A percentile compares a stretch with the other conserved stretches of the same genome.
Conservation (phyloP, 768 basidiomycete species). For the Russula sp. region DNA sequence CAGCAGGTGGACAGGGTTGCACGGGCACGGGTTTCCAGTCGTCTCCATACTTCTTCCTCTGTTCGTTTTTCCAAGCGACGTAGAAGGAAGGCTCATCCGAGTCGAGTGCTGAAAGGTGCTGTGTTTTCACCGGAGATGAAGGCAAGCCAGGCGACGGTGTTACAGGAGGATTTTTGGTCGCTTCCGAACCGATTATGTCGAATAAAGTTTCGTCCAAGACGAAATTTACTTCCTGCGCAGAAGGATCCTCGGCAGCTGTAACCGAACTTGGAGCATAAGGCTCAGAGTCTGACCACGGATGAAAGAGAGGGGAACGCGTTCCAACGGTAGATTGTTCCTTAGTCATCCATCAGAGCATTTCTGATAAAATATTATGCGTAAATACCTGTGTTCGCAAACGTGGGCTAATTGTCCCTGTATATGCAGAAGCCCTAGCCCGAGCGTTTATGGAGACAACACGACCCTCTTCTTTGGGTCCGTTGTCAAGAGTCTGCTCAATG, state of each 20-base stretch:
- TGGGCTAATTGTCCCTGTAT: neutral
- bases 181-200: conserved; percentile 31
- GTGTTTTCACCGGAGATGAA: conserved; percentile 1
- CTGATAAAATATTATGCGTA: neutral
- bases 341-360: neutral
- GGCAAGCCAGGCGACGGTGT: neutral
- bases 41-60: conserved; percentile 18
- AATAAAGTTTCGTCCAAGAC: conserved; percentile 38
- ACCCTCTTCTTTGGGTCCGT: conserved; percentile 3
- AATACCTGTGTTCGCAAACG: conserved; percentile 15
- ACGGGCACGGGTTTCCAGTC: conserved; percentile 17
- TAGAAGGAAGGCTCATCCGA: conserved; percentile 25
- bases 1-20: neutral
- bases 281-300: conserved; percentile 2
- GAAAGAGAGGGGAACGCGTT: conserved; percentile 2
- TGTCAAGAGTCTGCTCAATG: neutral
- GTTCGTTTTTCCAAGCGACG: conserved; percentile 15
- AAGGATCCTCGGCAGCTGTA: neutral
- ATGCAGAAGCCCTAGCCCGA: neutral
- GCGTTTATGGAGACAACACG: neutral
- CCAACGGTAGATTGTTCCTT: conserved; percentile 1
- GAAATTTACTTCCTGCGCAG: conserved; percentile 31
- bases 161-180: conserved; percentile 9
- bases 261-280: neutral
- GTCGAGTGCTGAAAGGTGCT: conserved; percentile 6